Percentiles rank a stretch among this genome's conserved stretches.
These are phyloP conservation scores for Gymnopilus junonius DNA, from an alignment of 768 basidiomycete genomes.

Conservation along the genomic window DNA sequence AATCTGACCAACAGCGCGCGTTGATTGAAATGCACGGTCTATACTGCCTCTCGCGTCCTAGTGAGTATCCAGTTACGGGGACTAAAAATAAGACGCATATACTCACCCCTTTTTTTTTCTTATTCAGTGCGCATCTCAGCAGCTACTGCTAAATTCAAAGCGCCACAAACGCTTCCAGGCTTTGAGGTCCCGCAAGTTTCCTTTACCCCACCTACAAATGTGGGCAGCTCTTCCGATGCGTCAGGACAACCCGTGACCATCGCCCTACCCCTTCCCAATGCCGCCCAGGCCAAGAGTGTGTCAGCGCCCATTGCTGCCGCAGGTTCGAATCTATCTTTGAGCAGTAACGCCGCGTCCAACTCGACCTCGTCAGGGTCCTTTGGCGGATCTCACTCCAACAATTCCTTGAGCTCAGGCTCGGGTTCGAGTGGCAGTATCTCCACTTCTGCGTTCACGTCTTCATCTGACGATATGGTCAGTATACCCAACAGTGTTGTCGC, in stretches of 20 bases:
- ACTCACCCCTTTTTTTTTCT: conserved; percentile 27
- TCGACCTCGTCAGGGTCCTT: conserved; percentile 49
- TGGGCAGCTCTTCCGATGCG: conserved; percentile 29
- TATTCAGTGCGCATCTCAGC: conserved; percentile 85
- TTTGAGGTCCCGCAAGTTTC: conserved; percentile 52
- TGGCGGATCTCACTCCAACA: conserved; percentile 53
- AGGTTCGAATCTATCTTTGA: conserved; percentile 40
- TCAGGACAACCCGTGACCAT: conserved; percentile 47
- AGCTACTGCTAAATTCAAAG: conserved; percentile 87
- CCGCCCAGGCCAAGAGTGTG: conserved; percentile 62
- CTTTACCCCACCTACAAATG: conserved; percentile 37
- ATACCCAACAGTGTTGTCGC: conserved; percentile 47
- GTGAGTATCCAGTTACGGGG: conserved; percentile 46
- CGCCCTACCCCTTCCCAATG: conserved; percentile 51
- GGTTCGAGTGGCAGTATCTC: conserved; percentile 54
- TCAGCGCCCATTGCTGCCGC: conserved; percentile 69
- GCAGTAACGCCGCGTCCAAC: conserved; percentile 39
- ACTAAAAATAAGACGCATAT: conserved; percentile 27
- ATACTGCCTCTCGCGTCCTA: conserved; percentile 87
- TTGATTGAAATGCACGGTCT: conserved; percentile 91
- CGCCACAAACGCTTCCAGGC: conserved; percentile 46
- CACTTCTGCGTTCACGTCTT: conserved; percentile 52
- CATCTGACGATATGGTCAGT: conserved; percentile 58
- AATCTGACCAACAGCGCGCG: conserved; percentile 87
- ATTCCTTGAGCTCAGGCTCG: conserved; percentile 56